phyloP scores from a whole-genome alignment of 306 rosid genomes.

The Gillenia trifoliata region DNA sequence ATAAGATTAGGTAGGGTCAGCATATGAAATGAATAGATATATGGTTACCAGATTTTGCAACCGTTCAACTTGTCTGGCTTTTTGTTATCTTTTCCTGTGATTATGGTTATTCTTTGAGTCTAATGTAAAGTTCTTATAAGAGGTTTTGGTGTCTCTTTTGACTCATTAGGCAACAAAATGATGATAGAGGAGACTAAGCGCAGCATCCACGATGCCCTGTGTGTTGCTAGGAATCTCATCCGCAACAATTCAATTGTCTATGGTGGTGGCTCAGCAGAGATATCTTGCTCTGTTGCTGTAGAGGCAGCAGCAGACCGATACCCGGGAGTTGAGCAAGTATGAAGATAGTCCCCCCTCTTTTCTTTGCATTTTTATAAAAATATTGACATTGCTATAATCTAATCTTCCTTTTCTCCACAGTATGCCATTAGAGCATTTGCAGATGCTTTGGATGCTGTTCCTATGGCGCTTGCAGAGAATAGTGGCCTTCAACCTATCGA shows the following conservation, averaged over 20 bases:
- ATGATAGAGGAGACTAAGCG: constrained; percentile 98
- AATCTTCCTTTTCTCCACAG: constrained; percentile 38
- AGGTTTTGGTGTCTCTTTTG: constrained; percentile 15
- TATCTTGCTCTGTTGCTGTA: constrained; percentile 79
- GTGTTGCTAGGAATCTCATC: constrained; percentile 97
- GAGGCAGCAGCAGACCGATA: constrained; percentile 88
- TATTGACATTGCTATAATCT: background rate
- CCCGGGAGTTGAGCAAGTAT: constrained; percentile 96
- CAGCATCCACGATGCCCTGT: constrained; percentile 88
- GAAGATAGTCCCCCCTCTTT: background rate
- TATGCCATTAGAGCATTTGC: constrained; percentile 96
- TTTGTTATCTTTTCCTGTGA: background rate
- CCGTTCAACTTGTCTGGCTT: background rate
- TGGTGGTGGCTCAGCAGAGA: constrained; percentile 98
- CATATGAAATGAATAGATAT: background rate
- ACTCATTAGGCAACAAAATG: constrained; percentile 83
- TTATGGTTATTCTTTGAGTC: background rate
- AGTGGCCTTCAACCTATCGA: constrained; percentile 98
- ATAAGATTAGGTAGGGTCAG: background rate
- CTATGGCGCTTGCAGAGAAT: constrained; percentile 99
- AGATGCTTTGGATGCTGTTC: constrained; percentile 80
- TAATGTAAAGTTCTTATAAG: background rate
- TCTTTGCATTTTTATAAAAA: no score
- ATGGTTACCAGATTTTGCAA: background rate
- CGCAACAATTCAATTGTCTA: constrained; percentile 94